Evolutionary conservation across 1,139 yeast species (phyloP), one percentile per base, ranked within the genome.

Genomic region (Meyerozyma smithsonii): DNA sequence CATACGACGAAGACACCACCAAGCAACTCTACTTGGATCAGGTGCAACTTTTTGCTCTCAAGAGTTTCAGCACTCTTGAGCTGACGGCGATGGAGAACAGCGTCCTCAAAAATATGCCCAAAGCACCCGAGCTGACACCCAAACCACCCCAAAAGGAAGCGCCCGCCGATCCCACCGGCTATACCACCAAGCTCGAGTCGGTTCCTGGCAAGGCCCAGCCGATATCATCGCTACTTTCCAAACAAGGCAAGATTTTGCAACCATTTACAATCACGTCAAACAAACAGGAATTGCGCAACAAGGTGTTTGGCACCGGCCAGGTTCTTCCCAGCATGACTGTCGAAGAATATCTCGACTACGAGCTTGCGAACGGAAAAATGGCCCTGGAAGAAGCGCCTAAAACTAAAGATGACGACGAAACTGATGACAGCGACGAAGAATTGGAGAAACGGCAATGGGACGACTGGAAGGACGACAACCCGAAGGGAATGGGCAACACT

Each of bases 241-340:
- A 75, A 47, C 77, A 77, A 38, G 97, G 97, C 3, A 84, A 81
- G 57, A 83, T 89, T 1, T 62, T 87, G 32, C 77, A 85, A 48
- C 97, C 97, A 6, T 92, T 92, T 59, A 86, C 94, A 0, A 74
- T 92, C 23, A 79, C 88, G 5, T 68, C 80, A 5, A 62, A 69
- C 35, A 71, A 85, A 40, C 76, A 80, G 19, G 77, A 81, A 35
- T 51, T 87, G 17, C 69, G 73, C 42, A 64, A 69, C 20, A 78
- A 81, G 49, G 96, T 90, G 0, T 81, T 78, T 54, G 97, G 97
- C 1, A 87, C 95, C 1, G 98, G 97, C 0, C 97, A 92, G 60
- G 81, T 77, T 28, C 69, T 92, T 30, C 99, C 99, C 1, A 87
- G 97, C 0, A 88, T 94, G 95, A 71, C 96, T 0, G 92, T 94